Base-by-base conservation (phyloP, 2,329 filamentous ascomycete genomes). In the Ramularia endophylla region DNA sequence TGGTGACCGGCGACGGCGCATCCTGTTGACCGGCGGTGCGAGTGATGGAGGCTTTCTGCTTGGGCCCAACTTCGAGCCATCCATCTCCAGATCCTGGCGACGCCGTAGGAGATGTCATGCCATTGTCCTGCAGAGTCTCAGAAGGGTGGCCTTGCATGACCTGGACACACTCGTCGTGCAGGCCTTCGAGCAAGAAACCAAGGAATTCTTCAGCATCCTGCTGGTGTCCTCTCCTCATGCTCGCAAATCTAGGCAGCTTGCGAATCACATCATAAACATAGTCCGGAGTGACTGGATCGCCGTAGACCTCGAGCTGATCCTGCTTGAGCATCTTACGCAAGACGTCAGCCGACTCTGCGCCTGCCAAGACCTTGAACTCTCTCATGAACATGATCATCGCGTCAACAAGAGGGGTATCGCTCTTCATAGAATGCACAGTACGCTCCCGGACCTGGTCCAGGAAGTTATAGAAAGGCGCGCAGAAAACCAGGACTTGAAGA, bases 181-280 rank as follows among this genome's bases (percentile, higher is more conserved):
- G 77, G 35, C 87, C 87, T 58, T 95, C 89, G 3, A 98, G 73
- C 25, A 98, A 72, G 62, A 97, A 94, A 0, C 89, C 90, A 17
- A 98, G 71, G 54, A 98, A 98, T 59, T 98, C 92, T 60, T 98
- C 88, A 1, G 92, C 92, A 67, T 98, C 92, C 70, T 98, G 90
- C 63, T 98, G 92, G 56, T 95, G 90, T 12, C 92, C 92, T 46
- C 88, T 85, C 82, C 85, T 82, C 88, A 98, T 95, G 59, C 84
- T 86, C 17, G 86, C 82, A 65, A 98, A 98, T 39, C 88, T 81
- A 31, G 88, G 83, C 43, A 95, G 73, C 55, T 85, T 80, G 56
- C 85, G 81, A 59, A 97, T 94, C 29, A 88, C 87, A 47, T 95
- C 85, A 60, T 97, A 98, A 15, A 98, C 87, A 63, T 94, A 95